Conservation (phyloP, 2,329 filamentous ascomycete species). For the Davidsoniella eucalypti region DNA sequence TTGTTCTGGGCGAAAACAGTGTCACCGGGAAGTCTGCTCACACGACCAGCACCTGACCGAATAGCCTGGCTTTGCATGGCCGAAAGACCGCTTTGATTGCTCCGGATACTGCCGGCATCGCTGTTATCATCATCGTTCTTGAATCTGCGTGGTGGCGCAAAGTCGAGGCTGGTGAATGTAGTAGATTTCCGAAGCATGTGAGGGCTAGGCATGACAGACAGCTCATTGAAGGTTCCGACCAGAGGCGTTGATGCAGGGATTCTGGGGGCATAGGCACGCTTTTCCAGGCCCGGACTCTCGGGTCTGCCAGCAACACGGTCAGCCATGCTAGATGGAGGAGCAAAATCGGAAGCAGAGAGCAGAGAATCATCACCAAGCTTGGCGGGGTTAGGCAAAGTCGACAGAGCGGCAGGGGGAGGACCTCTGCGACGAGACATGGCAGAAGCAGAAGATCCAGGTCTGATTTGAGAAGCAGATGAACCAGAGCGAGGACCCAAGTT, state of each 20-base stretch:
- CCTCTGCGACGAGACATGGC: constrained; percentile 19
- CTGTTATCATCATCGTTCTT: constrained; percentile 43
- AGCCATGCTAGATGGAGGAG: constrained; percentile 52
- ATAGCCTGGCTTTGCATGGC: constrained; percentile 52
- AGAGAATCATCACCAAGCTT: constrained; percentile 67
- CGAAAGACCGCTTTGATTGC: constrained; percentile 61
- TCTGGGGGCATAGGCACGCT: constrained; percentile 56
- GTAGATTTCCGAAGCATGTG: constrained; percentile 60
- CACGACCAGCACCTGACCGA: constrained; percentile 67
- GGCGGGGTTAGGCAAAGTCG: constrained; percentile 67
- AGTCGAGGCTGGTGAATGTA: constrained; percentile 66
- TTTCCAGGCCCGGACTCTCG: constrained; percentile 46
- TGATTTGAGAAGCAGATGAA: constrained; percentile 21
- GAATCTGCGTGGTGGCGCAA: constrained; percentile 63
- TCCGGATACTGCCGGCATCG: constrained; percentile 46
- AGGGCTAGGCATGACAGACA: constrained; percentile 75
- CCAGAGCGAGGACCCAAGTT: constrained; percentile 17
- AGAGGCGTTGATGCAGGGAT: constrained; percentile 64
- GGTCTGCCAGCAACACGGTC: constrained; percentile 55
- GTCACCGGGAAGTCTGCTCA: constrained; percentile 69
- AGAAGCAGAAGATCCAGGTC: constrained; percentile 50
- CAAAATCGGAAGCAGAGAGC: constrained; percentile 61
- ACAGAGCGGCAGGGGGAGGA: constrained; percentile 58
- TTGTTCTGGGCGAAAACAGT: constrained; percentile 63
- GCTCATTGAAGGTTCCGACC: constrained; percentile 71